These are phyloP conservation scores for Podospora didyma DNA, from an alignment of 495 filamentous ascomycete genomes.

Conservation along the genomic window DNA sequence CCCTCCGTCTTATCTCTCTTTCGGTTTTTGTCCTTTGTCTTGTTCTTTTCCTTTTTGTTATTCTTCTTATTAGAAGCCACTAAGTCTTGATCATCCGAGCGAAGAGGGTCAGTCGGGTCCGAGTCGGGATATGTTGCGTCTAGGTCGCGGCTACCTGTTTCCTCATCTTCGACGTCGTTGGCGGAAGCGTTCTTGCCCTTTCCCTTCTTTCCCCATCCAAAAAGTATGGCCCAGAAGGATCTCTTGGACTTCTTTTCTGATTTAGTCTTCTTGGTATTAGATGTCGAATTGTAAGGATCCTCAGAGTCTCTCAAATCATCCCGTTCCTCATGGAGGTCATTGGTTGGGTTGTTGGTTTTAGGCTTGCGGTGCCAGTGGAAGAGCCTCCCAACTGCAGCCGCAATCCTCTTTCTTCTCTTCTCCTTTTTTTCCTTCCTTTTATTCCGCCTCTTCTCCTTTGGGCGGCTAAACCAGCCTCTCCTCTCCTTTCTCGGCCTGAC, in stretches of 20 bases:
- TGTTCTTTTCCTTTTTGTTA: no score
- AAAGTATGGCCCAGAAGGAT: background rate
- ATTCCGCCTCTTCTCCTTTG: background rate
- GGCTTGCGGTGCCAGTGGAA: background rate
- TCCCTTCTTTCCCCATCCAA: background rate
- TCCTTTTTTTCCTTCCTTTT: background rate
- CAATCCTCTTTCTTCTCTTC: background rate
- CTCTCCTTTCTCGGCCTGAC: no score
- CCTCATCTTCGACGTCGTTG: background rate
- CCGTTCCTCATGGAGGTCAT: no score
- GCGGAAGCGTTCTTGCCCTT: background rate
- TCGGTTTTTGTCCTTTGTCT: no score
- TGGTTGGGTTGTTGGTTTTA: no score
- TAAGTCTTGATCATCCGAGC: background rate
- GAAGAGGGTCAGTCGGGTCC: background rate
- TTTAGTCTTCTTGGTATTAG: background rate
- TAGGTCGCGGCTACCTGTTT: background rate
- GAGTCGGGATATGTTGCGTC: background rate
- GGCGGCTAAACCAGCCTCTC: background rate
- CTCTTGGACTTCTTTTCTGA: background rate
- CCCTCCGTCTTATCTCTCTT: no score
- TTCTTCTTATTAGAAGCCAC: no score
- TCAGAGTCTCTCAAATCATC: no score
- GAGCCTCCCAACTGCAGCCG: background rate
- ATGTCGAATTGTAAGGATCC: no score